A percentile compares a stretch with the other conserved stretches of the same genome.
Evolutionary conservation across 2,329 filamentous ascomycete species (phyloP).

Genomic region (Mycosphaerella sp.): DNA sequence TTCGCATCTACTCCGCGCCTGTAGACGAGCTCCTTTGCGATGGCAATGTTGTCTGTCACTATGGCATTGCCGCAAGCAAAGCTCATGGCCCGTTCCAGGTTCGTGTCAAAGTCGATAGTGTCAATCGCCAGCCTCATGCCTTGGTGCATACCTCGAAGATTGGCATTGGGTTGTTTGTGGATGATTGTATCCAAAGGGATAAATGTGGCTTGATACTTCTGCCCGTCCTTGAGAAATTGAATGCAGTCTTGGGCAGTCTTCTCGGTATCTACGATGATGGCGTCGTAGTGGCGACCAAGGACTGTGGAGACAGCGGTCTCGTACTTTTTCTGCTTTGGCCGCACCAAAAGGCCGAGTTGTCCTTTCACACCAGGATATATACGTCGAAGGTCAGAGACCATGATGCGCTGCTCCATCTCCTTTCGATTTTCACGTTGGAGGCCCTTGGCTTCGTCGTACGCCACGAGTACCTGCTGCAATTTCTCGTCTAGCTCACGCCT

Average conservation of each 20-base stretch:
- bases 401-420: constrained; percentile 72
- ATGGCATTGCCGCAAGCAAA: constrained; percentile 94
- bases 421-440: constrained; percentile 79
- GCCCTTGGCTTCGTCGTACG: constrained; percentile 75
- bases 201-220: constrained; percentile 82
- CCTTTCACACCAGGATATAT: constrained; percentile 90
- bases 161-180: constrained; percentile 82
- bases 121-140: constrained; percentile 86
- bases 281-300: constrained; percentile 87
- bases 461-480: constrained; percentile 65
- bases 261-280: constrained; percentile 90
- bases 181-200: constrained; percentile 97
- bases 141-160: constrained; percentile 79
- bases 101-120: constrained; percentile 86
- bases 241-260: constrained; percentile 93
- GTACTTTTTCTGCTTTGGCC: constrained; percentile 95
- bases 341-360: constrained; percentile 83
- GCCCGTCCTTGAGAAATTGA: constrained; percentile 85
- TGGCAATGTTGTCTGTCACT: constrained; percentile 79
- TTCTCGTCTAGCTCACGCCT: constrained; percentile 89
- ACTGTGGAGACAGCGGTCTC: constrained; percentile 89
- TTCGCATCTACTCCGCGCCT: constrained; percentile 80
- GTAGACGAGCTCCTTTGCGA: constrained; percentile 87
- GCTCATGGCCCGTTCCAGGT: constrained; percentile 83
- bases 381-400: constrained; percentile 77